phyloP scores from a whole-genome alignment of 495 filamentous ascomycete species.

The Penicillium coffeae region DNA sequence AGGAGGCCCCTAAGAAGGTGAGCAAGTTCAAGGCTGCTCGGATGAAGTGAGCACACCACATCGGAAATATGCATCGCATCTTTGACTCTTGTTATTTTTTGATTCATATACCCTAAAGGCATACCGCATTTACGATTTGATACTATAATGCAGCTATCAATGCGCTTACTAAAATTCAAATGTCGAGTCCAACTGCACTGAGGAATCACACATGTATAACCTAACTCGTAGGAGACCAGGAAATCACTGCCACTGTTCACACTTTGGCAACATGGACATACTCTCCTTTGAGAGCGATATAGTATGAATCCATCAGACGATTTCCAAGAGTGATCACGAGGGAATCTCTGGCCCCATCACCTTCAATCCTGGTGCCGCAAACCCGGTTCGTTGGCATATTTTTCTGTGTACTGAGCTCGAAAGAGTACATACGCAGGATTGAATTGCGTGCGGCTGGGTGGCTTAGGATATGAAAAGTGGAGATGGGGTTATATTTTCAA shows the following conservation, averaged over 20 bases:
- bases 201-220: too few species aligned
- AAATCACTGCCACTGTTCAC: not conserved
- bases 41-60: too few species aligned
- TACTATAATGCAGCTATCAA: too few species aligned
- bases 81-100: too few species aligned
- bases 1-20: slow-evolving; percentile 65
- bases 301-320: not conserved
- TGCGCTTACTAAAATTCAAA: too few species aligned
- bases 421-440: not conserved
- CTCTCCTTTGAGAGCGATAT: not conserved
- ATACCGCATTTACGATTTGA: not conserved
- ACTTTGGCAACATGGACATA: not conserved
- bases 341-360: not conserved
- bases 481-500: not conserved
- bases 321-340: not conserved
- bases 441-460: not conserved
- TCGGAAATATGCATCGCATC: too few species aligned
- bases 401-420: not conserved
- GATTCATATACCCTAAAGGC: too few species aligned
- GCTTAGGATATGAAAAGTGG: not conserved
- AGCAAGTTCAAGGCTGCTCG: slow-evolving; percentile 90
- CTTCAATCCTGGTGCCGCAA: not conserved
- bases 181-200: too few species aligned
- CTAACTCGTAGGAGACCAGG: not conserved
- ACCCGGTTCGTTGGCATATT: not conserved